These are phyloP conservation scores for Globisporangium viniferum DNA, from an alignment of 352 stramenopile genomes.

Conservation along the genomic window DNA sequence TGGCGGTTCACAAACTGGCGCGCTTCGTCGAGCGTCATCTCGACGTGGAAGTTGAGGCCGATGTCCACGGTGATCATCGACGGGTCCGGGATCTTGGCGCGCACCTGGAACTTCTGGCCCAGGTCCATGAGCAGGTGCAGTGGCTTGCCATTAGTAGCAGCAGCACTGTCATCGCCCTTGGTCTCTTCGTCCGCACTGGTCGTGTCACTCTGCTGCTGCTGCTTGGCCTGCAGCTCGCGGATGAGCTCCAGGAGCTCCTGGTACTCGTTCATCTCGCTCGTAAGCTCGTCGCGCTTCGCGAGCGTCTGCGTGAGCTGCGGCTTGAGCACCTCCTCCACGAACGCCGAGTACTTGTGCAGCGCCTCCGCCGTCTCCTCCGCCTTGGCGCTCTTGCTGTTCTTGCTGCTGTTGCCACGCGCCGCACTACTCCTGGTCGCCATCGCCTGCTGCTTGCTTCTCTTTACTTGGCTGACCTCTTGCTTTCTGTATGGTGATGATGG, in stretches of 20 bases:
- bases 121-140: constrained; percentile 63
- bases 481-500: not conserved
- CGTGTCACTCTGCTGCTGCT: not conserved
- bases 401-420: not conserved
- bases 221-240: constrained; percentile 25
- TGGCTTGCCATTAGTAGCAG: not conserved
- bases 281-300: constrained; percentile 42
- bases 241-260: constrained; percentile 46
- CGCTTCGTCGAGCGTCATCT: constrained; percentile 73
- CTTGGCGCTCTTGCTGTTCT: constrained; percentile 5
- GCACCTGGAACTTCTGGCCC: constrained; percentile 70
- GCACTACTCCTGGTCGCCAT: constrained; percentile 1
- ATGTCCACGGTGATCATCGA: constrained; percentile 67
- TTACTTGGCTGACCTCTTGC: not conserved
- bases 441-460: not conserved
- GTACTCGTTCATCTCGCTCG: constrained; percentile 58
- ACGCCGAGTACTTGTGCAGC: constrained; percentile 59
- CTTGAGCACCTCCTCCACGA: constrained; percentile 68
- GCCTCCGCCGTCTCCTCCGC: constrained; percentile 16
- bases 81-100: constrained; percentile 56
- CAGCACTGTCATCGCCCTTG: not conserved
- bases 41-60: constrained; percentile 69
- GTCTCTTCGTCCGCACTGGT: constrained; percentile 9
- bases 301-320: constrained; percentile 66
- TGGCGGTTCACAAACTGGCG: constrained; percentile 52